A percentile compares a stretch with the other conserved stretches of the same genome.
phyloP scores from a whole-genome alignment of 768 basidiomycete species.

The Boletus sensibilis region DNA sequence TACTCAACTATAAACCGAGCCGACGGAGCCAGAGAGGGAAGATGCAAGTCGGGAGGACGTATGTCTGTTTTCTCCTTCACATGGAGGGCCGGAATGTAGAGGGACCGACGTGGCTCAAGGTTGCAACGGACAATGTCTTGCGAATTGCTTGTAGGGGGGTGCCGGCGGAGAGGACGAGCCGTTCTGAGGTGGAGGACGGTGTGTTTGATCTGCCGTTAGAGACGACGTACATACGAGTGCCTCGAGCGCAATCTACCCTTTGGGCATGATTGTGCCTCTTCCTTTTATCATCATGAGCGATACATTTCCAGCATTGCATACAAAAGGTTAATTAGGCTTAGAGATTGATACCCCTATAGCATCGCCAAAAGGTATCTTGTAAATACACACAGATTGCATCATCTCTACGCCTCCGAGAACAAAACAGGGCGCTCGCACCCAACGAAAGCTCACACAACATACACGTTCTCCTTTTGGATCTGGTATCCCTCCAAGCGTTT shows the following conservation, averaged over 20 bases:
- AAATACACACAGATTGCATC: conserved; percentile 16
- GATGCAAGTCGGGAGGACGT: conserved; percentile 17
- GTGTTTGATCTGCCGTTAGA: conserved; percentile 11
- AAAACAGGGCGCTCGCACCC: not conserved
- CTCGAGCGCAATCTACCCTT: conserved; percentile 6
- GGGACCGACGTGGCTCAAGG: conserved; percentile 23
- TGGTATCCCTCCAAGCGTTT: conserved; percentile 50
- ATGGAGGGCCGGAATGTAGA: not conserved
- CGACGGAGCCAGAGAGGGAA: not conserved
- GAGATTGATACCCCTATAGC: not conserved
- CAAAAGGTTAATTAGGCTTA: not conserved
- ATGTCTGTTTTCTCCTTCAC: conserved; percentile 25
- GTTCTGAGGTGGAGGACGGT: not conserved
- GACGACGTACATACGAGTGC: conserved; percentile 14
- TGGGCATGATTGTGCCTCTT: not conserved
- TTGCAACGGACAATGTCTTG: conserved; percentile 25
- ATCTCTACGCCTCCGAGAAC: not conserved
- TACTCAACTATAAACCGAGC: conserved; percentile 23
- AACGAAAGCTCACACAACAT: conserved; percentile 44
- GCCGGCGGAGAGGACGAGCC: not conserved
- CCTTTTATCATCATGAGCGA: not conserved
- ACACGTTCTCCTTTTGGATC: conserved; percentile 57
- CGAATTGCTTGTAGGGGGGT: conserved; percentile 9
- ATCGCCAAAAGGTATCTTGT: not conserved
- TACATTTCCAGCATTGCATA: too few relatives aligned